phyloP scores from a whole-genome alignment of 2,329 filamentous ascomycete genomes.

The Arthrobotrys conoides region DNA sequence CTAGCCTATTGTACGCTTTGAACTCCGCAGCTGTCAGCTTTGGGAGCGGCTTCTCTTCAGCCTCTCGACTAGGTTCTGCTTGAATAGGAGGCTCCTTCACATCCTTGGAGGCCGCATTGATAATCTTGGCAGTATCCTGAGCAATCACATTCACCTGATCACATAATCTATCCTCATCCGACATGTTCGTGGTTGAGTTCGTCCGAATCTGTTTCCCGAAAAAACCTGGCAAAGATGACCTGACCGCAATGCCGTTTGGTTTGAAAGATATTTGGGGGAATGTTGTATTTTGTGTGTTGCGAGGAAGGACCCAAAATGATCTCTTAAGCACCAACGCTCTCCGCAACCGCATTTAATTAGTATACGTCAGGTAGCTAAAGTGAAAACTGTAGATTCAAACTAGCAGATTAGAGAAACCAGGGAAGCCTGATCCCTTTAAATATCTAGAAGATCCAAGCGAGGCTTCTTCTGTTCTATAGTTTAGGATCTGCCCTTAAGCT shows the following conservation, averaged over 20 bases:
- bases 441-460: not conserved
- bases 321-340: not conserved
- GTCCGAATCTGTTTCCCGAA: not conserved
- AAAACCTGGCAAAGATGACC: not conserved
- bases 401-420: not conserved
- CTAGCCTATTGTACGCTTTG: slow-evolving; percentile 78
- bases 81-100: slow-evolving; percentile 12
- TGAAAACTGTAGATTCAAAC: not conserved
- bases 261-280: not conserved
- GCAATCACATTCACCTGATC: slow-evolving; percentile 42
- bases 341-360: slow-evolving; percentile 31
- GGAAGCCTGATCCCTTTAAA: slow-evolving; percentile 1
- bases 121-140: slow-evolving; percentile 38
- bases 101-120: slow-evolving; percentile 9
- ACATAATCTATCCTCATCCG: slow-evolving; percentile 33
- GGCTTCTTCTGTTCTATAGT: not conserved
- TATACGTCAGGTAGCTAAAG: not conserved
- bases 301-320: not conserved
- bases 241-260: not conserved
- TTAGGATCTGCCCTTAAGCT: not conserved
- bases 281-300: slow-evolving; percentile 56
- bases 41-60: slow-evolving; percentile 68
- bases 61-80: slow-evolving; percentile 16
- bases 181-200: slow-evolving; percentile 6
- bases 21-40: slow-evolving; percentile 78